phyloP scores from a whole-genome alignment of 2,329 filamentous ascomycete genomes.

The Scedosporium apiospermum region DNA sequence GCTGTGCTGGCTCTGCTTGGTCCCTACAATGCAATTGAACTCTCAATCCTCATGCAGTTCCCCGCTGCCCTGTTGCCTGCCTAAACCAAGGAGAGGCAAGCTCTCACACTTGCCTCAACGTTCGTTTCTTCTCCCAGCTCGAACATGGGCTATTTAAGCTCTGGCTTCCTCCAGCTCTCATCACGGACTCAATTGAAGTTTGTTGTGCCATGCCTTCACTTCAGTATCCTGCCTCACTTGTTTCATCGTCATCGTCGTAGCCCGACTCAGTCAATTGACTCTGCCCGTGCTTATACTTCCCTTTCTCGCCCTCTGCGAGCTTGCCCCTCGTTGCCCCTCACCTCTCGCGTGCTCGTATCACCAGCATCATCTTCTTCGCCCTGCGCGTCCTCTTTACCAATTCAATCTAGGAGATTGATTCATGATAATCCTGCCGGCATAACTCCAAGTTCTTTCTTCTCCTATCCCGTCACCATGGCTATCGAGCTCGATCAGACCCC shows the following conservation, averaged over 20 bases:
- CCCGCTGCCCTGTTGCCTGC: background rate
- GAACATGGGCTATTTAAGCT: background rate
- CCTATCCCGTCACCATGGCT: constrained; percentile 21
- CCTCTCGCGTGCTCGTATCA: background rate
- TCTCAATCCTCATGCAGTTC: background rate
- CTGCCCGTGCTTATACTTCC: background rate
- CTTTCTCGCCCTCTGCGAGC: background rate
- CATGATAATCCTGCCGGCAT: background rate
- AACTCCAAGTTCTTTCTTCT: background rate
- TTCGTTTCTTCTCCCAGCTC: background rate
- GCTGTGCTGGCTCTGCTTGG: too few relatives aligned
- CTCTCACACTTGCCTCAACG: background rate
- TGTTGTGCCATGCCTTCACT: background rate
- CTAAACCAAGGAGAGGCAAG: background rate
- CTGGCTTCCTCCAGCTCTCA: background rate
- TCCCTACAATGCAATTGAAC: background rate
- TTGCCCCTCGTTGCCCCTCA: background rate
- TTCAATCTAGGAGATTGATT: background rate
- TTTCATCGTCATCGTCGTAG: too few relatives aligned
- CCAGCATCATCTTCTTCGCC: background rate
- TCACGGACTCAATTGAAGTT: background rate
- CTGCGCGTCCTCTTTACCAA: background rate
- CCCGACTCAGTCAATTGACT: background rate
- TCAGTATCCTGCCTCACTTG: background rate
- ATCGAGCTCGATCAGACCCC: constrained; percentile 34